Evolutionary conservation across 805 yeast species (phyloP).

Genomic region (Cyberlindnera nakhonratchasimensis): DNA sequence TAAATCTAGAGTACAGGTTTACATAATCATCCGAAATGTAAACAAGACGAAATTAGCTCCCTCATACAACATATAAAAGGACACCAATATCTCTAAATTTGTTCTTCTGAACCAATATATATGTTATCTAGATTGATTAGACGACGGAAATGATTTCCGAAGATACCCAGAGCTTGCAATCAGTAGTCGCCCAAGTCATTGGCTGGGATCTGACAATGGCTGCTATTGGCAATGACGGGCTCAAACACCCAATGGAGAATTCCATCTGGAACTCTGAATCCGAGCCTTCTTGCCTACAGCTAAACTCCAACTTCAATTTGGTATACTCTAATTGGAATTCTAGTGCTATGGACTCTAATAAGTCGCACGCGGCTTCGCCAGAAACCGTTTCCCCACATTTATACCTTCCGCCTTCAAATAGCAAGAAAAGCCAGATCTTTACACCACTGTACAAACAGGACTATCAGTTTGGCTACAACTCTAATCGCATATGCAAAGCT

Average conservation of each 20-base stretch:
- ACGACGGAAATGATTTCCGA: slow-evolving; percentile 1
- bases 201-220: slow-evolving; percentile 14
- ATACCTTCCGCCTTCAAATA: slow-evolving; percentile 4
- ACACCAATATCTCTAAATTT: too few relatives aligned
- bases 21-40: slow-evolving; percentile 14
- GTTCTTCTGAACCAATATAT: too few relatives aligned
- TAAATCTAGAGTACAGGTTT: slow-evolving; percentile 7
- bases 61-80: neutral
- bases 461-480: slow-evolving; percentile 6
- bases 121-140: neutral
- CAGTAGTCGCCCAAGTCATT: slow-evolving; percentile 12
- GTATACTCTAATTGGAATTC: slow-evolving; percentile 16
- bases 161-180: slow-evolving; percentile 1
- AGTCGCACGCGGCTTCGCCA: slow-evolving; percentile 5
- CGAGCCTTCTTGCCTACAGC: slow-evolving; percentile 2
- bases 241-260: slow-evolving; percentile 11
- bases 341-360: slow-evolving; percentile 9
- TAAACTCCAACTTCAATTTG: slow-evolving; percentile 21
- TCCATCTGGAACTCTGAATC: slow-evolving; percentile 6
- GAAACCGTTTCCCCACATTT: slow-evolving; percentile 8
- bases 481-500: slow-evolving; percentile 1
- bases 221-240: slow-evolving; percentile 4
- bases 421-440: slow-evolving; percentile 6
- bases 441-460: slow-evolving; percentile 15
- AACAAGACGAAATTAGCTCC: slow-evolving; percentile 5